Base-by-base conservation (phyloP, 1,284 basidiomycete genomes). In the Trametes polyzona region DNA sequence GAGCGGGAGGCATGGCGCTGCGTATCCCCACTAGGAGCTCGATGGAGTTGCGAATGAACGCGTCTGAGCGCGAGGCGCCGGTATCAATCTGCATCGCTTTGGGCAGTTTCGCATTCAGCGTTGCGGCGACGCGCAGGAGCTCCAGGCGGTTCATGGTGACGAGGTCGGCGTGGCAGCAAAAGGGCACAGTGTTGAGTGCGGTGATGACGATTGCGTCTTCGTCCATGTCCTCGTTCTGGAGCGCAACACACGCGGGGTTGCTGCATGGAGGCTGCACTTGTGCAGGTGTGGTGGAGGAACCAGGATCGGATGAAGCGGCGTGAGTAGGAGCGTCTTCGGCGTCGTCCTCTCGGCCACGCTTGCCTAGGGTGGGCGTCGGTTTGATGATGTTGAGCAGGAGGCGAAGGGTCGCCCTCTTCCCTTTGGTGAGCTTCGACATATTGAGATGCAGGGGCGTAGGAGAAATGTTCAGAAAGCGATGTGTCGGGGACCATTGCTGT, bases 151-250 rank as follows among this genome's bases (percentile, higher is more conserved):
- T 61, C 83, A 86, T 85, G 1, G 77, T 76, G 58, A 84, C 58
- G 37, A 86, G 78, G 61, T 86, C 84, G 53, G 83, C 82, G 65
- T 86, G 83, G 68, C 83, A 86, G 70, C 83, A 84, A 70, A 86
- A 86, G 0, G 83, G 83, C 3, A 78, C 65, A 24, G 69, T 69
- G 51, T 74, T 69, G 6, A 86, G 73, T 11, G 83, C 73, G 0
- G 81, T 86, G 64, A 86, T 81, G 44, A 85, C 73, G n/a, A 86
- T 72, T 8, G 78, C 80, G 59, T 83, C 82, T 11, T 78, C 74
- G 30, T 72, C 71, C 9, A 64, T 47, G 58, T 83, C 82, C 46
- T 81, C 76, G 57, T 80, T 82, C 67, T 84, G 83, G 4, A 85
- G 52, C 0, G 58, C 56, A 23, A 59, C 44, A 40, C 53, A 57